Evolutionary conservation across 805 yeast species (phyloP), one percentile per base, ranked within the genome.

Genomic region (Yamadazyma sp.): DNA sequence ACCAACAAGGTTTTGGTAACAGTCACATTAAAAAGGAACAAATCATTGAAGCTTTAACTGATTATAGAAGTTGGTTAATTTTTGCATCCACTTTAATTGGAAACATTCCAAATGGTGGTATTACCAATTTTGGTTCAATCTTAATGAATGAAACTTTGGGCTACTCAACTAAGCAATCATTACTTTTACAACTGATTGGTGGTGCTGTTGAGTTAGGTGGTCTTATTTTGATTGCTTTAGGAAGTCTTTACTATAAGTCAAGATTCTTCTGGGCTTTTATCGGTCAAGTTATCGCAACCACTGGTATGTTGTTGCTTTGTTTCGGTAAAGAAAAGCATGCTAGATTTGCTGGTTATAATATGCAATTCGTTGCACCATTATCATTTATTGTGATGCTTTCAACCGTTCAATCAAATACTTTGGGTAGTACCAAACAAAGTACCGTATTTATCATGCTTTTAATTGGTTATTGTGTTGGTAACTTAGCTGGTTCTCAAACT

Each of bases 391-490:
- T 58, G 40, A 39, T 59, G 19, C 42, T 62, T 29, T 58, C 71
- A 1, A 41, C 56, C 33, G 51, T 72, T 20, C 63, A 77, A 18
- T 58, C 75, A 5, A 76, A 76, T 45, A 63, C 68, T 30, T 75
- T 75, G 5, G 84, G 84, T 7, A 72, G 69, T 47, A 76, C 83
- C 8, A 78, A 78, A 58, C 76, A 75, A 50, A 54, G 64, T 30
- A 60, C 72, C 2, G 68, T 62, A 2, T 73, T 65, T 47, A 71
- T 76, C 2, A 43, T 70, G 20, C 53, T 60, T 38, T 60, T 77
- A 26, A 49, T 76, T 31, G 73, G 71, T 4, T 75, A 68, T 53
- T 70, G 78, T 50, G 70, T 62, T 7, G 82, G 82, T 15, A 78
- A 76, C 48, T 55, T 74, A 31, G 56, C 66, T 31, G 82, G 82